phyloP scores from a whole-genome alignment of 495 filamentous ascomycete species.

The Aspergillus baeticus region DNA sequence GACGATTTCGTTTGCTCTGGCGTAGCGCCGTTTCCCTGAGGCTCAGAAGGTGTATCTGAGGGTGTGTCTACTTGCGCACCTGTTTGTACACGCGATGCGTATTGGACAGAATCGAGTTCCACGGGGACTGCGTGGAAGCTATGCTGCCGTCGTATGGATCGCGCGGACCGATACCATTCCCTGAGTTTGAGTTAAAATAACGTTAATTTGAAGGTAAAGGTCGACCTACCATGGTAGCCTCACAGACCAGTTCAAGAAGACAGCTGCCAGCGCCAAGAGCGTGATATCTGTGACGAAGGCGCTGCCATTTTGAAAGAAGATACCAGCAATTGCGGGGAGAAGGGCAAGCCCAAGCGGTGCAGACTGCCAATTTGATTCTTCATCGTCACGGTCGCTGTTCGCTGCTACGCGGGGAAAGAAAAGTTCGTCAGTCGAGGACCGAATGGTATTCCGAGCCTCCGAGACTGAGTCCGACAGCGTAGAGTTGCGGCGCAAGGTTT shows the following conservation, averaged over 20 bases:
- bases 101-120: conserved; percentile 34
- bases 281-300: conserved; percentile 81
- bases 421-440: conserved; percentile 70
- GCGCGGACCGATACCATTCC: conserved; percentile 88
- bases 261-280: conserved; percentile 69
- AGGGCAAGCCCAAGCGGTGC: conserved; percentile 78
- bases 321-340: conserved; percentile 77
- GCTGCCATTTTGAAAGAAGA: conserved; percentile 83
- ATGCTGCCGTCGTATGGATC: conserved; percentile 54
- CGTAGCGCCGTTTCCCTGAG: conserved; percentile 26
- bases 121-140: conserved; percentile 28
- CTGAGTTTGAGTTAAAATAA: conserved; percentile 33
- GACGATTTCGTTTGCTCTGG: background rate
- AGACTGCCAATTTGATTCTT: conserved; percentile 69
- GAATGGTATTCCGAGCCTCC: conserved; percentile 64
- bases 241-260: conserved; percentile 94
- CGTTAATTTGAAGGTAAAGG: conserved; percentile 6
- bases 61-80: no score
- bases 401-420: conserved; percentile 58
- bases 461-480: conserved; percentile 70
- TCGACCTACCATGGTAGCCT: conserved; percentile 74
- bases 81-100: background rate
- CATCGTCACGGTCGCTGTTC: conserved; percentile 29
- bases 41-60: no score
- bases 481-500: conserved; percentile 64